Evolutionary conservation across 345 rosid genomes (phyloP).

Genomic region (Eucalyptus regnans): DNA sequence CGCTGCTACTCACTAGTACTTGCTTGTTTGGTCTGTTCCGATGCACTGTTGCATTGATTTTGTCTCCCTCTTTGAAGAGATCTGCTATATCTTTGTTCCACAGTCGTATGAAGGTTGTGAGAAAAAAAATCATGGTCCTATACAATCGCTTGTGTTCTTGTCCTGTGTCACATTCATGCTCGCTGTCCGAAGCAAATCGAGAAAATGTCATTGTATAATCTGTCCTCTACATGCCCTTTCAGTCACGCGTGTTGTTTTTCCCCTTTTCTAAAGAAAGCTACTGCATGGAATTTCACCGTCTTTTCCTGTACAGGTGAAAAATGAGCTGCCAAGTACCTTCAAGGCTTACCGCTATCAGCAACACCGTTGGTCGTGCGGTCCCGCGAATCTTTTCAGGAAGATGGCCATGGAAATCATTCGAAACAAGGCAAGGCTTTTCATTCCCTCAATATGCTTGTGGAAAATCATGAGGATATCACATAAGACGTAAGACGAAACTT

Average conservation of each 20-base stretch:
- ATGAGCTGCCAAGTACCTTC: conserved; percentile 89
- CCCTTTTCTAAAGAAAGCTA: neutral
- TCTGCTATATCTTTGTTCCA: neutral
- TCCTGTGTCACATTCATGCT: neutral
- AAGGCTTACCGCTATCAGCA: conserved; percentile 93
- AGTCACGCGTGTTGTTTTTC: neutral
- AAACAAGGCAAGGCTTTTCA: conserved; percentile 36
- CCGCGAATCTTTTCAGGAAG: conserved; percentile 94
- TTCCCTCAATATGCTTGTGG: neutral
- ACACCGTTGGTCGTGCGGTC: conserved; percentile 98
- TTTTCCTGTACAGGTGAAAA: conserved; percentile 53
- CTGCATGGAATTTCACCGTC: neutral
- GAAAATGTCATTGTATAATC: neutral
- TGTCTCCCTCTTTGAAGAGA: neutral
- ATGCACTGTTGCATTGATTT: neutral
- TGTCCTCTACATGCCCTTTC: neutral
- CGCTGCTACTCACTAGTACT: neutral
- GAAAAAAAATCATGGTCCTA: neutral
- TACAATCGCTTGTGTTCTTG: neutral
- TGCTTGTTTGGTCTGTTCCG: neutral
- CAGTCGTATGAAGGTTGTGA: neutral
- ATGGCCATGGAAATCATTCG: conserved; percentile 70
- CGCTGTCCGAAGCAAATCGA: neutral
- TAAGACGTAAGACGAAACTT: neutral
- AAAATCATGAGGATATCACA: neutral